Evolutionary conservation across 2,329 filamentous ascomycete genomes (phyloP).

Genomic region (Grosmannia huntii): DNA sequence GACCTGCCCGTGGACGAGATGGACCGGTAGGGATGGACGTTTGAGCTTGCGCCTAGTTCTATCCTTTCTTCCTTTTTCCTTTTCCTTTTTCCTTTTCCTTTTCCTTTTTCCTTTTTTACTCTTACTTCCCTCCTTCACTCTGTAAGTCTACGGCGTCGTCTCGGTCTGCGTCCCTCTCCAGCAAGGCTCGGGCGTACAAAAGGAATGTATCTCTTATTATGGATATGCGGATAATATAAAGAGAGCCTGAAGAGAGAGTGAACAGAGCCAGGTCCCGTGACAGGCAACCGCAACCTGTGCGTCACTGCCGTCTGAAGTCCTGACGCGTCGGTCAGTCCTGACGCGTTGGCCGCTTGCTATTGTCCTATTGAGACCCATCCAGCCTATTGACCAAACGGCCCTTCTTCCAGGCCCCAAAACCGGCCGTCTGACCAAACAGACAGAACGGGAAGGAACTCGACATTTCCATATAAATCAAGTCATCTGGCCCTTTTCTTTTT

Average conservation of each 20-base stretch:
- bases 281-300: not conserved
- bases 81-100: not conserved
- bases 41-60: not conserved
- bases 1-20: conserved; percentile 68
- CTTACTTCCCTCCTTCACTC: not conserved
- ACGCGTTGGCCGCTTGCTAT: not conserved
- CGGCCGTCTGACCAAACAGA: not conserved
- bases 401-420: not conserved
- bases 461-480: too few species aligned
- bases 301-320: not conserved
- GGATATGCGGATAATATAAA: not conserved
- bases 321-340: not conserved
- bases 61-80: not conserved
- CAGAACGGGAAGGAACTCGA: not conserved
- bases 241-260: not conserved
- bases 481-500: not conserved
- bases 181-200: not conserved
- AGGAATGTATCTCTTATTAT: not conserved
- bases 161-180: not conserved
- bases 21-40: conserved; percentile 36
- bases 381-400: conserved; percentile 3
- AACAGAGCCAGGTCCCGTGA: not conserved
- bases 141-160: not conserved
- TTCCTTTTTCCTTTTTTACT: not conserved
- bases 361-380: not conserved